Evolutionary conservation across 139 green algal species (phyloP).

Genomic region (Tetradesmus lagerheimii): DNA sequence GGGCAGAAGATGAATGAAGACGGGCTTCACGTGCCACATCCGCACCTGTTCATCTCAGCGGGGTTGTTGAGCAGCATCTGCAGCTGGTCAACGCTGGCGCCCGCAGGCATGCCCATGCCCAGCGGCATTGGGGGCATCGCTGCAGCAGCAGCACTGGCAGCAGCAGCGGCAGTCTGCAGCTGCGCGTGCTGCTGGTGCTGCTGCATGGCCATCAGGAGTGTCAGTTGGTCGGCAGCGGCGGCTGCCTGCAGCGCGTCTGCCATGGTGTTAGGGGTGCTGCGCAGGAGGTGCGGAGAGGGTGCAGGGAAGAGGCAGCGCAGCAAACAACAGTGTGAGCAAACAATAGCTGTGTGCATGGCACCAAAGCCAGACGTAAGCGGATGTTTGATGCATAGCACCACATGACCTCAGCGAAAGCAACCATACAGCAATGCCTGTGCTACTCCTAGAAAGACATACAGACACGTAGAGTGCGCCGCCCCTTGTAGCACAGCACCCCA

Average conservation of each 20-base stretch:
- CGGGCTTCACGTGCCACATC: neutral
- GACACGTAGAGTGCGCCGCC: too few species aligned
- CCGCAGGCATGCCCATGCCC: neutral
- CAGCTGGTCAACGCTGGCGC: neutral
- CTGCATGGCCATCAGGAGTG: constrained; percentile 26
- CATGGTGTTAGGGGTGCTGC: neutral
- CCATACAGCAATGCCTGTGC: neutral
- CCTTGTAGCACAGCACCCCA: neutral
- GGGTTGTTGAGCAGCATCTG: neutral
- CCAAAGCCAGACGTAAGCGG: too few species aligned
- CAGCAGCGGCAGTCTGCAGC: constrained; percentile 4
- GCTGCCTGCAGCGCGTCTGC: constrained; percentile 11
- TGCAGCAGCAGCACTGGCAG: constrained; percentile 6
- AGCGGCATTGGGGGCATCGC: neutral
- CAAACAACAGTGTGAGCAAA: neutral
- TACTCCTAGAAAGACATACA: too few species aligned
- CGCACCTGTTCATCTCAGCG: neutral
- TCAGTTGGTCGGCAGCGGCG: neutral
- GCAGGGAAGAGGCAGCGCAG: neutral
- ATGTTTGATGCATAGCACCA: neutral
- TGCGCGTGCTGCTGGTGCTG: neutral
- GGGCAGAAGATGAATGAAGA: neutral
- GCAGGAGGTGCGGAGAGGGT: neutral
- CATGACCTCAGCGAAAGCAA: too few species aligned
- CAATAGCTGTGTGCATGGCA: neutral